Evolutionary conservation across 495 filamentous ascomycete species (phyloP).

Genomic region (Talaromyces nanjingensis): DNA sequence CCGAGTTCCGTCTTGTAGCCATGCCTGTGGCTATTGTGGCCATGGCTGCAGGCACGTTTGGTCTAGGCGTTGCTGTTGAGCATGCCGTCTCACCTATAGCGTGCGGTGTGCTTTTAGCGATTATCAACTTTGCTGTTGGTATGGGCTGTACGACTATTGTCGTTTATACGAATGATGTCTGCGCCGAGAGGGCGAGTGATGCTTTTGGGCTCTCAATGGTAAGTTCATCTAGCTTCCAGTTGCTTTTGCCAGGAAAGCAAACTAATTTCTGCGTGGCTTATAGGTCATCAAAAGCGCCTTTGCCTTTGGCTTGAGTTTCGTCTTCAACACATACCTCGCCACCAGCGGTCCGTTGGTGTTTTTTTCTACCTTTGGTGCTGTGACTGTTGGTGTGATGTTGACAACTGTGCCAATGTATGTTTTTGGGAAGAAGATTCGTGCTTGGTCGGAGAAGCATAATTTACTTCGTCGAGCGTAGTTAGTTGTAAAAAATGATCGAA

Average conservation of each 20-base stretch:
- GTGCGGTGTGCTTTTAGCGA: neutral
- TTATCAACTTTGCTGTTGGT: neutral
- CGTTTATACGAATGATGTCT: neutral
- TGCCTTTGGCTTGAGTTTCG: neutral
- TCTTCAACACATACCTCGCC: neutral
- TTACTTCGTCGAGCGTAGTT: neutral
- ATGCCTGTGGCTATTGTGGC: neutral
- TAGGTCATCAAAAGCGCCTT: neutral
- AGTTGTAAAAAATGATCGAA: neutral
- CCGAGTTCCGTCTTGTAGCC: neutral
- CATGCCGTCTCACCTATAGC: neutral
- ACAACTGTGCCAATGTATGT: neutral
- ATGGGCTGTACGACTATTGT: neutral
- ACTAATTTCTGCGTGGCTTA: neutral
- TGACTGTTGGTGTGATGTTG: neutral
- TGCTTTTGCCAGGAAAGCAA: neutral
- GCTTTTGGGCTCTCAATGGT: neutral
- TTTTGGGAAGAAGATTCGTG: constrained; percentile 1
- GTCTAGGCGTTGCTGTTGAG: neutral
- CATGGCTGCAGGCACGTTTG: neutral
- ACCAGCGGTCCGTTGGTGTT: neutral
- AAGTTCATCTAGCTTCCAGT: neutral
- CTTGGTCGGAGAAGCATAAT: neutral
- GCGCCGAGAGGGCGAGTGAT: neutral
- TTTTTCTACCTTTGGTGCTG: neutral